These are phyloP conservation scores for Emmonsiellopsis sp. DNA, from an alignment of 2,329 filamentous ascomycete genomes.

Conservation along the genomic window DNA sequence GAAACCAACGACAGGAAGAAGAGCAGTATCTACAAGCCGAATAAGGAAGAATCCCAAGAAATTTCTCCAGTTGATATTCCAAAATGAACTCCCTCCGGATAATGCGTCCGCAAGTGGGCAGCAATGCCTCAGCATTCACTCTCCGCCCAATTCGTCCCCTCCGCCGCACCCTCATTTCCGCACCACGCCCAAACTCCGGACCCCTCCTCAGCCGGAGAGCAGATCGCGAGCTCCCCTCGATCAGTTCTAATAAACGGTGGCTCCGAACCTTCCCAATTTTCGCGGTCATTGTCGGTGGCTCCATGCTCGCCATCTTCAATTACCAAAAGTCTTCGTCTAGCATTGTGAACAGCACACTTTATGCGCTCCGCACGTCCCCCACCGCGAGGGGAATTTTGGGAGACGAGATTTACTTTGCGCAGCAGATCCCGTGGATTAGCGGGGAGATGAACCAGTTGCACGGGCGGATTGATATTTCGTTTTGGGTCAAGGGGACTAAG, in stretches of 20 bases:
- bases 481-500: conserved; percentile 74
- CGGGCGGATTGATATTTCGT: conserved; percentile 78
- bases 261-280: conserved; percentile 71
- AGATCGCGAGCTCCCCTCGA: conserved; percentile 43
- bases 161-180: conserved; percentile 39
- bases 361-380: conserved; percentile 74
- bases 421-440: conserved; percentile 71
- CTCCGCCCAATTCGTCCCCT: conserved; percentile 8
- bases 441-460: conserved; percentile 90
- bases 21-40: too few relatives aligned
- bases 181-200: conserved; percentile 41
- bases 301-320: conserved; percentile 89
- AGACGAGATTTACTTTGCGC: conserved; percentile 74
- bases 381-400: conserved; percentile 69
- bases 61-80: too few relatives aligned
- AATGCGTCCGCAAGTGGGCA: conserved; percentile 13
- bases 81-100: conserved; percentile 8
- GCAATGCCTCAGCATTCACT: neutral
- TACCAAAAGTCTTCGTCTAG: conserved; percentile 92
- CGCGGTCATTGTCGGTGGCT: conserved; percentile 57
- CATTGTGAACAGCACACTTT: conserved; percentile 78
- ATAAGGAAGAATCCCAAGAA: too few relatives aligned
- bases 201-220: conserved; percentile 43
- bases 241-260: conserved; percentile 50
- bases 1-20: too few relatives aligned